Base-by-base conservation (phyloP, 1,139 yeast species). In the Blastobotrys buckinghamii region DNA sequence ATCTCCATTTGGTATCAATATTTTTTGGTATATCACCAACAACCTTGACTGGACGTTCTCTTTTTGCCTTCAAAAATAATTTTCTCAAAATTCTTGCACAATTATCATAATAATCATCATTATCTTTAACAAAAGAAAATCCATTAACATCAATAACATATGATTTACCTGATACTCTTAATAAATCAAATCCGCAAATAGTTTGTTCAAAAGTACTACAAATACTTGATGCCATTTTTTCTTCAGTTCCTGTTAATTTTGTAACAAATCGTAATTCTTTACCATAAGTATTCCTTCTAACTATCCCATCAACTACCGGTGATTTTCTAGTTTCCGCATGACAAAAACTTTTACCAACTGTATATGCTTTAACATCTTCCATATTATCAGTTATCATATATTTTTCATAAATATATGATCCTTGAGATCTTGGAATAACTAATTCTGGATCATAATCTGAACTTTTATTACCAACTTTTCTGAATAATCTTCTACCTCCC, bases 311-410 rank as follows among this genome's bases (percentile, higher is more conserved):
- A 15, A 94, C 98, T 2, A 94, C 98, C 0, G 99, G 99, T 0
- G 97, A 89, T 65, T 94, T 94, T 61, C 99, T 78, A 1, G 99
- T 94, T 64, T 94, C 99, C 0, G 98, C 99, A 66, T 94, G 98
- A 63, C 98, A 92, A 63, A 78, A 94, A 24, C 73, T 72, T 3
- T 84, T 81, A 1, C 98, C 98, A 2, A 94, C 97, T 1, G 98
- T 94, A 65, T 94, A 94, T 0, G 98, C 98, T 68, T 94, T 94
- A 54, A 94, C 99, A 67, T 94, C 99, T 68, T 94, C 98, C 61
- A 90, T 89, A 63, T 94, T 92, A 65, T 94, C 97, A 2, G 98
- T 92, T 63, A 92, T 97, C 95, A 94, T 89, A 60, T 92, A 94
- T 66, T 84, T 76, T 65, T 94, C 99, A 66, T 94, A 94, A 48